Conservation (phyloP, 148 eudicot genomes). For the Heliosperma pusillum region DNA sequence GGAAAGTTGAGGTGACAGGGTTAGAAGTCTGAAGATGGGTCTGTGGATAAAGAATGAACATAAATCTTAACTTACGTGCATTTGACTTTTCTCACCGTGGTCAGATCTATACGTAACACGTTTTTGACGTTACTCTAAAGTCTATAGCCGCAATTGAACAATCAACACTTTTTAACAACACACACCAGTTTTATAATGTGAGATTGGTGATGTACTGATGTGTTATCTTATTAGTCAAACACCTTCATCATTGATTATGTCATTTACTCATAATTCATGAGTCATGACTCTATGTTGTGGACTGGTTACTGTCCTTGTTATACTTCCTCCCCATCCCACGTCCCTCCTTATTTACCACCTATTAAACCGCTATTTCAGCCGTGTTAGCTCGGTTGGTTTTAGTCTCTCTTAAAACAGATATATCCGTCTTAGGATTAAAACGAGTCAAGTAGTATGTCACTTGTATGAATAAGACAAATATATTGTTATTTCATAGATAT, state of each 20-base stretch:
- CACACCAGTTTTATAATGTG: neutral
- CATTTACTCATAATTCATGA: no score
- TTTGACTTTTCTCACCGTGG: no score
- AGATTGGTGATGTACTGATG: neutral
- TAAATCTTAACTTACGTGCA: no score
- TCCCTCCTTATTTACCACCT: neutral
- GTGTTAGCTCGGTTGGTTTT: no score
- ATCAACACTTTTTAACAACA: neutral
- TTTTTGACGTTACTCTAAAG: neutral
- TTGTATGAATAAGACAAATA: no score
- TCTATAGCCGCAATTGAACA: neutral
- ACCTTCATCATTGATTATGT: conserved; percentile 1
- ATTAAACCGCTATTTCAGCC: neutral
- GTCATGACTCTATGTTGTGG: neutral
- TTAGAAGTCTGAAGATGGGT: no score
- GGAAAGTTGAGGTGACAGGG: no score
- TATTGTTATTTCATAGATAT: no score
- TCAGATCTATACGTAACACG: neutral
- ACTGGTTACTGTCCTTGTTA: neutral
- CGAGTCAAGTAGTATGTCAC: no score
- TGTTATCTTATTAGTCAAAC: neutral
- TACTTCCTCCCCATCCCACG: neutral
- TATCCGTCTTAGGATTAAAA: no score
- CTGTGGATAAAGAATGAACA: no score
- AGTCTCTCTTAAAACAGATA: no score